Evolutionary conservation across 2,329 filamentous ascomycete species (phyloP).

Genomic region (Paecilomyces dactylethromorphus): DNA sequence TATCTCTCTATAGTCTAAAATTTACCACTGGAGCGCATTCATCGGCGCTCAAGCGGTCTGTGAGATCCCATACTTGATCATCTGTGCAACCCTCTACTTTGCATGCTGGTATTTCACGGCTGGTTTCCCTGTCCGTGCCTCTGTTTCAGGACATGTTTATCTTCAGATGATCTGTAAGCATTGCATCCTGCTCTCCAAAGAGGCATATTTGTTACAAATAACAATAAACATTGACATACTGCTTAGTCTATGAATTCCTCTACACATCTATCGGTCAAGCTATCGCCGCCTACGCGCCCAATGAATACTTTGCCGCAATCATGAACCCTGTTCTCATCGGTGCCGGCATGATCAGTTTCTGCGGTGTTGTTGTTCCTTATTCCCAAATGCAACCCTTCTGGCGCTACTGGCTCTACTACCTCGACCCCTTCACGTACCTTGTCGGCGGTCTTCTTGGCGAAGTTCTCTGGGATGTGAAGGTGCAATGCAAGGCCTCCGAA

Average conservation of each 20-base stretch:
- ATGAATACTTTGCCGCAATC: constrained; percentile 53
- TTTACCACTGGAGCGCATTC: constrained; percentile 56
- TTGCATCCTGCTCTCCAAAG: background rate
- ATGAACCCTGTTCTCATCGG: constrained; percentile 52
- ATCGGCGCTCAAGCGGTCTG: constrained; percentile 47
- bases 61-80: constrained; percentile 41
- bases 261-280: constrained; percentile 39
- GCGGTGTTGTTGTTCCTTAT: constrained; percentile 34
- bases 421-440: constrained; percentile 39
- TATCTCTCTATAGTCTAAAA: constrained; percentile 39
- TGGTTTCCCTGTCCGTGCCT: constrained; percentile 33
- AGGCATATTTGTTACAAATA: background rate
- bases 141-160: constrained; percentile 30
- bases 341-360: constrained; percentile 33
- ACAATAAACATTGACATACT: background rate
- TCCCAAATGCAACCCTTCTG: constrained; percentile 32
- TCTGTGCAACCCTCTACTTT: constrained; percentile 42
- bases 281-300: constrained; percentile 57
- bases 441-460: constrained; percentile 33
- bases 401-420: constrained; percentile 39
- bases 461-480: constrained; percentile 33
- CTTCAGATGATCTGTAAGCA: constrained; percentile 33
- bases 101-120: constrained; percentile 55
- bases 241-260: constrained; percentile 34
- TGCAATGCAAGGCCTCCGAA: constrained; percentile 28